Conservation (phyloP, 1,284 basidiomycete species). For the Malassezia globosa region DNA sequence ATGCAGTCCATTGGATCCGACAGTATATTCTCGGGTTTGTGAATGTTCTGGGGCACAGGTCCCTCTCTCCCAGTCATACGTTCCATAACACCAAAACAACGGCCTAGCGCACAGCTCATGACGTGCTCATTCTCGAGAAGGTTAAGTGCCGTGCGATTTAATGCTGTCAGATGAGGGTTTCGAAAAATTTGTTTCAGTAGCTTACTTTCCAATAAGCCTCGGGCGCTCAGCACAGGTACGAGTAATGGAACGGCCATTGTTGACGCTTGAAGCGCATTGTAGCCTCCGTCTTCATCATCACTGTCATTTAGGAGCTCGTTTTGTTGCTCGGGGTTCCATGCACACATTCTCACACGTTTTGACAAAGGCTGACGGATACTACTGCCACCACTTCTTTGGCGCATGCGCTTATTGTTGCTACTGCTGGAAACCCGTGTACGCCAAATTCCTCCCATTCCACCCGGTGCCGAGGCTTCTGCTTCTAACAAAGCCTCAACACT, state of each 20-base stretch:
- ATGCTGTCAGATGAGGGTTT: slow-evolving; percentile 42
- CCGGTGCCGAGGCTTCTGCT: slow-evolving; percentile 6
- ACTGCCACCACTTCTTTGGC: neutral
- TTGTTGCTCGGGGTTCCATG: neutral
- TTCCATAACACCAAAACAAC: slow-evolving; percentile 42
- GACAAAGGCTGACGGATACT: neutral
- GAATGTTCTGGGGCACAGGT: neutral
- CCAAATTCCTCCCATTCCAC: slow-evolving; percentile 7
- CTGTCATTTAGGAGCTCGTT: slow-evolving; percentile 4
- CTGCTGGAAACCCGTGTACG: neutral
- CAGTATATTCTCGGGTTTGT: neutral
- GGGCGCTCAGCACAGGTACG: slow-evolving; percentile 35
- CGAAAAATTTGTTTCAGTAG: slow-evolving; percentile 43
- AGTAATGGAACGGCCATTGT: slow-evolving; percentile 38
- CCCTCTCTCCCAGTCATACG: slow-evolving; percentile 1
- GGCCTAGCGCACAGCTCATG: slow-evolving; percentile 35
- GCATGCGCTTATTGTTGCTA: neutral
- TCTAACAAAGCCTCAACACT: slow-evolving; percentile 28
- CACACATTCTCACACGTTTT: neutral
- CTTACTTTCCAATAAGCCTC: slow-evolving; percentile 35
- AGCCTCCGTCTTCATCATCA: neutral
- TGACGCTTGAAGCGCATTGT: neutral
- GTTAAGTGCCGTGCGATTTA: slow-evolving; percentile 44
- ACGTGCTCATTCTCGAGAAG: slow-evolving; percentile 40
- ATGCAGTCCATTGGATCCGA: slow-evolving; percentile 15